Evolutionary conservation across 345 rosid species (phyloP), one percentile per base, ranked within the genome.

Genomic region (Zanthoxylum bungeanum): DNA sequence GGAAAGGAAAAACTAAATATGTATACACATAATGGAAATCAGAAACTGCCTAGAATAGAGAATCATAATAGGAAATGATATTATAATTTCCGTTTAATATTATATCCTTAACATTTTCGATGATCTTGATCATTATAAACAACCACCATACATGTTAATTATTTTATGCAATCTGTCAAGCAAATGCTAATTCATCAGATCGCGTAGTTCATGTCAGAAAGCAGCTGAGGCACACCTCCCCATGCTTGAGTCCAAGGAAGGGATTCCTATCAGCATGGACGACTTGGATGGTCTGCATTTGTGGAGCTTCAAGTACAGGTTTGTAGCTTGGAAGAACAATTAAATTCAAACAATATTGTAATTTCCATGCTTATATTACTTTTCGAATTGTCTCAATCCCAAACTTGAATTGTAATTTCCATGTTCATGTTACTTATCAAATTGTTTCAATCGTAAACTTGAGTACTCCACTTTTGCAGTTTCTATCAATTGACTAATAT

Each of bases 171-270:
- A 68, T 9, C 24, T 9, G 16, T 24, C 5, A 25, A 2, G 8
- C 4, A 9, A 30, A 17, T 19, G 5, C 30, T 62, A n/a, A n/a
- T n/a, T 62, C 49, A 25, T 58, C 63, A 17, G 16, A 56, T 3
- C 16, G 27, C n/a, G 34, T 55, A 55, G 28, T 28, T 19, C 64
- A 60, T 55, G 79, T 55, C 83, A 95, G 99, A 92, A 90, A 86
- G 89, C 99, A 19, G 99, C 99, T 0, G 99, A 95, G 81, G 77
- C 98, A 40, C 86, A 91, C 76, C 90, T 95, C 64, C 99, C 98
- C 7, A 72, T 64, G 1, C 82, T 95, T 0, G 94, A 91, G n/a
- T 88, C 88, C 46, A 95, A 95, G 79, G 98, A 92, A 78, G 99
- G 99, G 31, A 92, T 92, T 39, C 70, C 76, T 17, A 82, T 95